Conservation (phyloP, 2,329 filamentous ascomycete genomes). For the Leptographium procerum region DNA sequence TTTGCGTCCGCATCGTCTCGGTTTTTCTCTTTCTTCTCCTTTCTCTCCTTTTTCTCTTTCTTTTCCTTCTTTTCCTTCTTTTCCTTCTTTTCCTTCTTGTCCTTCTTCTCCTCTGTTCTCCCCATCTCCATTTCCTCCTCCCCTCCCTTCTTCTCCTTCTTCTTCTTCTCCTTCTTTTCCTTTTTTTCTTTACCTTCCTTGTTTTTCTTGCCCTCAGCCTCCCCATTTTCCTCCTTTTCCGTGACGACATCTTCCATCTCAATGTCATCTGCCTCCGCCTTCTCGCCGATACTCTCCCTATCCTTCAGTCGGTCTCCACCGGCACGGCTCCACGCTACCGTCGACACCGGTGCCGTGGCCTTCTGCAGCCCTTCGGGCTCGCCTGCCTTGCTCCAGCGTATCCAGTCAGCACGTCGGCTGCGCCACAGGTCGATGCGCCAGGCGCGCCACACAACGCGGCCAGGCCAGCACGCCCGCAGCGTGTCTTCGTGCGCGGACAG, state of each 20-base stretch:
- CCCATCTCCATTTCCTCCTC: neutral
- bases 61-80: slow-evolving; percentile 1
- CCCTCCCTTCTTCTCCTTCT: slow-evolving; percentile 1
- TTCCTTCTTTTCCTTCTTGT: neutral
- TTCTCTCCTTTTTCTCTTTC: slow-evolving; percentile 1
- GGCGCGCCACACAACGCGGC: slow-evolving; percentile 43
- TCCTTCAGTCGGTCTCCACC: neutral
- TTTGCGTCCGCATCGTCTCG: neutral
- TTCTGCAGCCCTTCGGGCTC: slow-evolving; percentile 22
- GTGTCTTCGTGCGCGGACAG: slow-evolving; percentile 36
- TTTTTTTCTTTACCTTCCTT: slow-evolving; percentile 1
- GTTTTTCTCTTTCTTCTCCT: slow-evolving; percentile 4
- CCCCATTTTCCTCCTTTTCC: neutral
- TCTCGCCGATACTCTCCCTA: neutral
- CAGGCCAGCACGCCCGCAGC: slow-evolving; percentile 42
- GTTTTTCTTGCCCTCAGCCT: neutral
- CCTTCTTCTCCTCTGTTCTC: neutral
- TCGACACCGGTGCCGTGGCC: slow-evolving; percentile 22
- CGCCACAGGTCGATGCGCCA: slow-evolving; percentile 50
- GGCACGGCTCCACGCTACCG: neutral
- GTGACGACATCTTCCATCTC: too few species aligned
- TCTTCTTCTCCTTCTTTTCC: neutral
- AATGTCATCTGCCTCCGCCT: neutral
- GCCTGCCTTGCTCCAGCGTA: slow-evolving; percentile 43
- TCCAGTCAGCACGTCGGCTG: slow-evolving; percentile 41